A percentile compares a stretch with the other conserved stretches of the same genome.
Evolutionary conservation across 129 eudicot genomes (phyloP).

Genomic region (Solidago caesia): DNA sequence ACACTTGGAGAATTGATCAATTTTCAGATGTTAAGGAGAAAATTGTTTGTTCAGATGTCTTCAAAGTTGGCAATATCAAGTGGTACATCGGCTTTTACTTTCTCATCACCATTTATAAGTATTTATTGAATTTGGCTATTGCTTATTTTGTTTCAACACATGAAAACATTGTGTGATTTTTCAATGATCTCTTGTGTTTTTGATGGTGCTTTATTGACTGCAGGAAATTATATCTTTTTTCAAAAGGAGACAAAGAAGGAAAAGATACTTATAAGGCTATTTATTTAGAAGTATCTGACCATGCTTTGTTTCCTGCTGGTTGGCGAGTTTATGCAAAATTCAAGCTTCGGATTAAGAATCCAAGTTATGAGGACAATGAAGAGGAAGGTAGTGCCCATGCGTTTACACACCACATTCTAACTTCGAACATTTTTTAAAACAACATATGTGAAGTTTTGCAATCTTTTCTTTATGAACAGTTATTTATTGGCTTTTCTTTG

Average conservation of each 20-base stretch:
- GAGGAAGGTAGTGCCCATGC: slow-evolving; percentile 4
- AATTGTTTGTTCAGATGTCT: background rate
- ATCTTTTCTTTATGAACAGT: background rate
- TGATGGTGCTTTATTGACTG: background rate
- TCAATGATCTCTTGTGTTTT: background rate
- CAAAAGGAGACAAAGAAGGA: background rate
- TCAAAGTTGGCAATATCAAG: slow-evolving; percentile 25
- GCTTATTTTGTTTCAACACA: too few species aligned
- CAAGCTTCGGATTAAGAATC: background rate
- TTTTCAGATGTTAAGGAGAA: background rate
- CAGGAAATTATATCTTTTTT: slow-evolving; percentile 18
- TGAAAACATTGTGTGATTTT: too few species aligned
- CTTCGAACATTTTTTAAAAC: background rate
- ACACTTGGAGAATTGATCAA: slow-evolving; percentile 16
- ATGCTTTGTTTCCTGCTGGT: slow-evolving; percentile 13
- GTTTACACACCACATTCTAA: background rate
- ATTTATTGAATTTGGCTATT: too few species aligned
- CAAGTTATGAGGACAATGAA: background rate
- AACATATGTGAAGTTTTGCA: background rate
- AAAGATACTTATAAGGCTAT: background rate
- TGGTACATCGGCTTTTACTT: slow-evolving; percentile 12
- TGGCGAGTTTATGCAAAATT: slow-evolving; percentile 29
- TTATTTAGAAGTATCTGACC: background rate
- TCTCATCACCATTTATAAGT: too few species aligned
- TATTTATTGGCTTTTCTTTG: too few species aligned